Evolutionary conservation across 1,139 yeast species (phyloP), one percentile per base, ranked within the genome.

Genomic region (Yamadazyma aaseri): DNA sequence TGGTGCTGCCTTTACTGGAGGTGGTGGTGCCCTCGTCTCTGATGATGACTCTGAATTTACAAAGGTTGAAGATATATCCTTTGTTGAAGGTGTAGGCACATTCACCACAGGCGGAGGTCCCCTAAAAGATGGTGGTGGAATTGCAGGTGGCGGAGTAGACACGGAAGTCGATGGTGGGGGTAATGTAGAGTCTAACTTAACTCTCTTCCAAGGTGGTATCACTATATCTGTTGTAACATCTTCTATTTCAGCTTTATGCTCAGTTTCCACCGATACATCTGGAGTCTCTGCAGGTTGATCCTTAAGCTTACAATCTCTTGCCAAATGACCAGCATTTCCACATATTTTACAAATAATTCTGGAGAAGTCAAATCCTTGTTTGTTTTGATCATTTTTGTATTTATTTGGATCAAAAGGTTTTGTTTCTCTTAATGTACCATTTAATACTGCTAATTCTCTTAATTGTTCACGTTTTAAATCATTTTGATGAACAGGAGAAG

Each of bases 401-500:
- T 65, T 96, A 10, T 24, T 31, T 66, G 49, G 86, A 69, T 56
- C 82, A 65, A 56, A 80, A 63, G 64, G 89, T 81, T 79, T 85
- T 2, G 76, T 69, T 50, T 86, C 96, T 36, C 97, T 73, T 32
- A 89, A 69, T 0, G 98, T 94, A 60, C 99, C 99, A 63, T 92
- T 94, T 39, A 92, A 70, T 11, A 86, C 82, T 0, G 99, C 99
- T 49, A 94, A 70, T 51, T 92, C 96, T 43, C 96, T 72, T 44
- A 94, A 70, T 56, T 94, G 99, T 29, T 85, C 89, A 37, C 97
- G 70, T 55, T 94, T 94, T 57, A 86, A 71, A 44, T 87, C 96
- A 58, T 92, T 92, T 54, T 87, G 95, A 2, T 96, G 96, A 46
- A 83, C 92, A 1, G 98, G 98, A 0, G 95, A 81, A 15, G 81